Base-by-base conservation (phyloP, 2,329 filamentous ascomycete genomes). In the Neofusicoccum laricinum region DNA sequence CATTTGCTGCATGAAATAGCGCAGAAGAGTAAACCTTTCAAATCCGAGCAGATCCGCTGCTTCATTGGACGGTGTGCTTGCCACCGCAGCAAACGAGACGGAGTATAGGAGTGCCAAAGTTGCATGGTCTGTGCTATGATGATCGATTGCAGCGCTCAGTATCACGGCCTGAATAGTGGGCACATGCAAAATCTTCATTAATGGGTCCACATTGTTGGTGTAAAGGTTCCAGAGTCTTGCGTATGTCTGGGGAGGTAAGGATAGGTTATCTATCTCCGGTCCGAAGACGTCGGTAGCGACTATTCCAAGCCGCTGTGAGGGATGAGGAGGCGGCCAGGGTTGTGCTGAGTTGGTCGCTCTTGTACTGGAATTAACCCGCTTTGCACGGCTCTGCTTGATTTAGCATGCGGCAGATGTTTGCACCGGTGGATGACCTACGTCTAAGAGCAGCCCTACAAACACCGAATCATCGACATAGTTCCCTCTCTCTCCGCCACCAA, bases 401-500 rank as follows among this genome's bases (percentile, higher is more conserved):
- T 25, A 55, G 51, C 34, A 17, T 2, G 17, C 7, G 3, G n/a
- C 3, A 14, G 3, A 34, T 15, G 3, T 14, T 30, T 6, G 25
- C 25, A 6, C 4, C 7, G 25, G 7, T 30, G 25, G 3, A n/a
- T 7, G n/a, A 40, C 11, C 17, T 10, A 55, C 51, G 25, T 55
- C 51, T 14, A 55, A n/a, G 0, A 55, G n/a, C 10, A 55, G 11
- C 17, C 19, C 12, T n/a, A 55, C 51, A 34, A 55, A 55, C 10
- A 55, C n/a, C 11, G 51, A 55, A 55, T 55, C 51, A 55, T 55
- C 51, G 10, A 55, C 51, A 11, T 55, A 55, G 25, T 21, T 41
- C n/a, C 51, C 51, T n/a, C 51, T 41, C n/a, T 55, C 51, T 25
- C n/a, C 51, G n/a, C 19, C 14, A 8, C 51, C 51, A 4, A 55